Evolutionary conservation across 2,329 filamentous ascomycete genomes (phyloP), one percentile per base, ranked within the genome.

Genomic region (Chaetomium sp.): DNA sequence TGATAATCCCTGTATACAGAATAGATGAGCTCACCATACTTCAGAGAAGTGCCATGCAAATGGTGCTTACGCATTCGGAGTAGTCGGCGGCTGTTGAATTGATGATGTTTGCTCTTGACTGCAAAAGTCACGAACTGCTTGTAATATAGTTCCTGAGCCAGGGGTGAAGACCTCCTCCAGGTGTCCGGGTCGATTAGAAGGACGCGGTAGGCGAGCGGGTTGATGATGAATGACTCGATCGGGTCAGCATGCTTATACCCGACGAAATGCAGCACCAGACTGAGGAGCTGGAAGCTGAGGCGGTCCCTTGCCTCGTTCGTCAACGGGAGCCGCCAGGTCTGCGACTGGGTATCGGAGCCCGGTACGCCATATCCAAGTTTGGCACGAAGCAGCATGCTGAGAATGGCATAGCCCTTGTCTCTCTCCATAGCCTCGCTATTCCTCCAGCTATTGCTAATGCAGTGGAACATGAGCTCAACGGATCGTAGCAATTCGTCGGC

Each of bases 361-460:
- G 79, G 70, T 19, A 78, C 75, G 60, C 74, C 72, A 58, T 83
- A 82, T 5, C 90, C 90, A 35, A 97, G 81, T 75, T 97, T 97
- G 62, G 91, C 90, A 62, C 92, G 88, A 27, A 99, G 78, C 21
- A 98, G 83, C 76, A 93, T 87, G 49, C 90, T 90, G 58, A 99
- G 79, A 42, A 98, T 91, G 29, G 91, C 90, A 74, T 97, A 99
- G 0, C 94, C 96, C 70, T 96, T 95, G 65, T 96, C 93, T 72
- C 91, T 89, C 76, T 99, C 95, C 90, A 99, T 97, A 29, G 95
- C 93, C 75, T 99, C 96, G 70, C 95, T 98, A 70, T 98, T 98
- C 68, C 95, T 87, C 95, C 96, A 99, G 74, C 91, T 98, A 68
- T 91, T 90, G 69, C 91, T 90, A 57, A 97, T 90, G 66, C 91